A percentile compares a stretch with the other conserved stretches of the same genome.
These are phyloP conservation scores for Quercus dentata DNA, from an alignment of 306 rosid species.

Conservation along the genomic window DNA sequence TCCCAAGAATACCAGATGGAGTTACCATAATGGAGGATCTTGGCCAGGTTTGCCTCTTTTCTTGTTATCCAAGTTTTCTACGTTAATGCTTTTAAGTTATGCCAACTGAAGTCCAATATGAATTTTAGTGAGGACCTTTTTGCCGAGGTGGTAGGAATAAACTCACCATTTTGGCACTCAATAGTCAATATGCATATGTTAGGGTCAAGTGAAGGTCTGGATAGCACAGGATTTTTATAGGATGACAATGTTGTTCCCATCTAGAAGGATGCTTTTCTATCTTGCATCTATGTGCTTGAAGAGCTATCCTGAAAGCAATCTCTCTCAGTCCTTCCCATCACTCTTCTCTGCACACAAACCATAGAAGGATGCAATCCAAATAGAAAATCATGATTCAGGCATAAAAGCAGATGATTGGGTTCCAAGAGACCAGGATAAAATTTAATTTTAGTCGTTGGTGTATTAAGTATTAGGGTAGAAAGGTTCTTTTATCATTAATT, in stretches of 20 bases:
- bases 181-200: not conserved
- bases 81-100: not conserved
- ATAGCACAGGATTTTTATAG: not conserved
- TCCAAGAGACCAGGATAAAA: not conserved
- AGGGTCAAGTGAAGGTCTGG: not conserved
- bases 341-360: not conserved
- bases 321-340: not conserved
- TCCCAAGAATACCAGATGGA: slow-evolving; percentile 96
- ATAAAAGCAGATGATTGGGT: not conserved
- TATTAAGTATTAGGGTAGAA: not conserved
- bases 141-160: not conserved
- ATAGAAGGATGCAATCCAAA: not conserved
- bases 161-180: not conserved
- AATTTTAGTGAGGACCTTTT: not conserved
- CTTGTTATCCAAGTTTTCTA: slow-evolving; percentile 10
- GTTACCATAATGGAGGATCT: slow-evolving; percentile 95
- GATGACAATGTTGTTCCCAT: not conserved
- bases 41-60: slow-evolving; percentile 80
- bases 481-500: not conserved
- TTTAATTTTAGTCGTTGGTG: not conserved
- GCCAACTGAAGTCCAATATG: slow-evolving; percentile 6
- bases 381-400: not conserved
- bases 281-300: not conserved
- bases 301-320: not conserved
- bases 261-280: not conserved